A percentile compares a stretch with the other conserved stretches of the same genome.
These are phyloP conservation scores for Agrocybe chaxingu DNA, from an alignment of 768 basidiomycete genomes.

Conservation along the genomic window DNA sequence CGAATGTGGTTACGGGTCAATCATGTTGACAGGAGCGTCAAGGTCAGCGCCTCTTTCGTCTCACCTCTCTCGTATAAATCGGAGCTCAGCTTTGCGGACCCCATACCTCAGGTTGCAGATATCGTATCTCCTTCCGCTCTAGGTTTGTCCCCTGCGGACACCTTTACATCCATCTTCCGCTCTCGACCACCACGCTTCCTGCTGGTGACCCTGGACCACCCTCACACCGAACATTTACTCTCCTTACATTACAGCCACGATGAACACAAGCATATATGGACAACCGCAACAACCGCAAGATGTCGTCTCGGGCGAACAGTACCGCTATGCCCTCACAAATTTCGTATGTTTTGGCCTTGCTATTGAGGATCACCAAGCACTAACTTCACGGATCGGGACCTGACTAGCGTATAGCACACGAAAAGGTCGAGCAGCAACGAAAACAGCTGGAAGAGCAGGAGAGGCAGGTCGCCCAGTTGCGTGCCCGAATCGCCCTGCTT, in stretches of 20 bases:
- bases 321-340: constrained; percentile 80
- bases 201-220: too few species aligned
- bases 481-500: constrained; percentile 66
- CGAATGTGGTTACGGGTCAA: constrained; percentile 4
- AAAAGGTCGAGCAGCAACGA: constrained; percentile 83
- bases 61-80: too few species aligned
- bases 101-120: too few species aligned
- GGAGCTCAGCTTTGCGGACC: too few species aligned
- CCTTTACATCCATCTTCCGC: too few species aligned
- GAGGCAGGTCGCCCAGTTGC: constrained; percentile 70
- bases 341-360: constrained; percentile 51
- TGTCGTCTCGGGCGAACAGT: constrained; percentile 59
- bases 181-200: too few species aligned
- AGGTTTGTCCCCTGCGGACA: too few species aligned
- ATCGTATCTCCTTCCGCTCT: too few species aligned
- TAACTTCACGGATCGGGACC: not conserved
- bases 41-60: not conserved
- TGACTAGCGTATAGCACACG: constrained; percentile 75
- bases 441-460: constrained; percentile 81
- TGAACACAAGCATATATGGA: constrained; percentile 24
- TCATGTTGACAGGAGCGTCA: constrained; percentile 9
- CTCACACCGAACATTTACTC: not conserved
- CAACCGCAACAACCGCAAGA: constrained; percentile 30
- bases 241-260: constrained; percentile 8
- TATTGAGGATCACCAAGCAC: not conserved